These are phyloP conservation scores for Aphanoascus verrucosus DNA, from an alignment of 2,329 filamentous ascomycete species.

Conservation along the genomic window DNA sequence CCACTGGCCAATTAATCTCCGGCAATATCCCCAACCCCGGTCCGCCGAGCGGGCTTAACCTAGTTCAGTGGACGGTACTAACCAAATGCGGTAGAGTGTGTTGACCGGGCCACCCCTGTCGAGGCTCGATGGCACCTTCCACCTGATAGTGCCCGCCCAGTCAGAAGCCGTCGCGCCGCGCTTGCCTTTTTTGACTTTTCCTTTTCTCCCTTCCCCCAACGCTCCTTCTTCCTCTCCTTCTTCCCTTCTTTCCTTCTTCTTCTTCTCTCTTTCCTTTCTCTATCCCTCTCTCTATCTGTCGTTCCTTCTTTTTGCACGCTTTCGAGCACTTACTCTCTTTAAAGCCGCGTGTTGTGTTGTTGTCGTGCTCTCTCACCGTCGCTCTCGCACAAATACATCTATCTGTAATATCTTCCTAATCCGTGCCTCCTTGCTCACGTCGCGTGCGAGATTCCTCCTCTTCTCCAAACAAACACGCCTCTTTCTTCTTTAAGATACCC, in stretches of 20 bases:
- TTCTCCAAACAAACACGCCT: neutral
- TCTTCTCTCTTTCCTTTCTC: neutral
- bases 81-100: neutral
- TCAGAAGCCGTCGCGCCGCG: neutral
- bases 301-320: constrained; percentile 11
- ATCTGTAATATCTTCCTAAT: too few species aligned
- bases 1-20: constrained; percentile 8
- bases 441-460: too few species aligned
- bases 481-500: neutral
- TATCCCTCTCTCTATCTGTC: constrained; percentile 12
- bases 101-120: neutral
- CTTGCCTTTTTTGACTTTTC: neutral
- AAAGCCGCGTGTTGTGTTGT: neutral
- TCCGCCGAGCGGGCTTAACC: neutral
- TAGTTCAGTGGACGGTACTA: neutral
- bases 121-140: neutral
- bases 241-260: constrained; percentile 6
- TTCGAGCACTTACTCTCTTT: constrained; percentile 1
- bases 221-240: neutral
- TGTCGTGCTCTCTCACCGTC: neutral
- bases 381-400: too few species aligned
- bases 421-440: too few species aligned
- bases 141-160: neutral
- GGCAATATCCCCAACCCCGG: constrained; percentile 1
- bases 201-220: constrained; percentile 13